Evolutionary conservation across 1,284 basidiomycete species (phyloP).

Genomic region (Ganoderma leucocontextum): DNA sequence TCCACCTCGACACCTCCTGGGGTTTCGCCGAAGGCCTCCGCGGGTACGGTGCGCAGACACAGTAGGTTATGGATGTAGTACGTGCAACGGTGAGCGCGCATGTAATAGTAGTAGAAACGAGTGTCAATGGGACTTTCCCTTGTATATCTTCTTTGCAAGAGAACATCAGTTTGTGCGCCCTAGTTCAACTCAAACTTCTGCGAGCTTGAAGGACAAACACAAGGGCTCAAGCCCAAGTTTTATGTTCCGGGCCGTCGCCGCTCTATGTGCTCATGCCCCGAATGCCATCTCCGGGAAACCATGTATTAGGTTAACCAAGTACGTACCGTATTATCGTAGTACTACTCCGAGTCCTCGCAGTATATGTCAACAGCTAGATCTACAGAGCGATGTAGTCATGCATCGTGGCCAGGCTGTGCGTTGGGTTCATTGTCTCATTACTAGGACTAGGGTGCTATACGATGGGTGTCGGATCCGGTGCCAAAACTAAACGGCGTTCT

Average conservation of each 20-base stretch:
- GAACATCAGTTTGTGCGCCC: no score
- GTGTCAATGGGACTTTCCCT: not conserved
- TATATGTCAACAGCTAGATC: conserved; percentile 5
- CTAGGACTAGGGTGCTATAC: not conserved
- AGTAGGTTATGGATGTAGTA: conserved; percentile 47
- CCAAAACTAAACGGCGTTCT: not conserved
- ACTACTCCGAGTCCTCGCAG: conserved; percentile 3
- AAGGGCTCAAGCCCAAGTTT: not conserved
- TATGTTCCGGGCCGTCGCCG: not conserved
- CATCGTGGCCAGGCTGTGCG: conserved; percentile 1
- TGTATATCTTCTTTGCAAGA: not conserved
- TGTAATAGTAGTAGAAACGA: conserved; percentile 13
- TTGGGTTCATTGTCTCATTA: conserved; percentile 1
- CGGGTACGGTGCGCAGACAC: conserved; percentile 82
- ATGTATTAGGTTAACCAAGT: conserved; percentile 1
- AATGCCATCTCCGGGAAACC: not conserved
- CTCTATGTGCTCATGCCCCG: not conserved
- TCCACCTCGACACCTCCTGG: conserved; percentile 85
- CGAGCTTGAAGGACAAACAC: not conserved
- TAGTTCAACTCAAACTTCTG: not conserved
- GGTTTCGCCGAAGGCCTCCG: conserved; percentile 91
- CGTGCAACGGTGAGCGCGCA: conserved; percentile 1
- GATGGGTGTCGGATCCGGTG: not conserved
- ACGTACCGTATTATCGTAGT: conserved; percentile 4
- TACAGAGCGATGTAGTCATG: conserved; percentile 5